Evolutionary conservation across 331 rosid species (phyloP), one percentile per base, ranked within the genome.

Genomic region (Rosa hybrid): DNA sequence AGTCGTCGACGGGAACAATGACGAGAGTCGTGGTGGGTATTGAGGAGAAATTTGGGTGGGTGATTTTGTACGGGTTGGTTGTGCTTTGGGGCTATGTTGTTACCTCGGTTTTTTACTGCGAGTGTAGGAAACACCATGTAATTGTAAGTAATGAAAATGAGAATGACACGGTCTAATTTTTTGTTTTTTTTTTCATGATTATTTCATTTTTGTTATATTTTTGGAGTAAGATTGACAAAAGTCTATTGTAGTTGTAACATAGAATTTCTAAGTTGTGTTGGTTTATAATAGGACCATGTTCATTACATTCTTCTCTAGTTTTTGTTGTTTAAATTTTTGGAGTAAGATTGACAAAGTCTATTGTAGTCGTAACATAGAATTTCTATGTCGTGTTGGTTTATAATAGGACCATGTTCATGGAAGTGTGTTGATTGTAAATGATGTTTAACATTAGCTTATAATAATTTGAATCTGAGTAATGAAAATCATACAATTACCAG

Each of bases 101-200:
- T 80, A 88, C 88, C 34, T 49, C 95, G 1, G 91, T 92, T 60
- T 92, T 91, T 75, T 92, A 94, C 84, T 94, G 88, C 78, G 96
- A 92, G 16, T 69, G 92, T 63, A 78, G 89, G 48, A 87, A 67
- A 60, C 79, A 84, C 34, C 86, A 81, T 46, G 84, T 84, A 0
- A 54, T 49, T 65, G 86, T 44, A 74, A 84, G 44, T 0, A 86
- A 39, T 1, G 89, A 80, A 25, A 67, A 38, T 34, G 86, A 81
- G 9, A 78, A 46, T 12, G 72, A 60, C 39, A 21, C 51, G 2
- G 23, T 64, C 39, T 65, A 65, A 42, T 49, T 82, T 74, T 68
- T 39, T 50, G 38, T 39, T 21, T 27, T 70, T 34, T 34, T 38
- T 21, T 27, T 70, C 13, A 9, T 25, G 6, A 42, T 12, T n/a